Percentiles rank a stretch among this genome's conserved stretches.
Evolutionary conservation across 169 alveolate genomes (phyloP).

Genomic region (Cyclospora cayetanensis): DNA sequence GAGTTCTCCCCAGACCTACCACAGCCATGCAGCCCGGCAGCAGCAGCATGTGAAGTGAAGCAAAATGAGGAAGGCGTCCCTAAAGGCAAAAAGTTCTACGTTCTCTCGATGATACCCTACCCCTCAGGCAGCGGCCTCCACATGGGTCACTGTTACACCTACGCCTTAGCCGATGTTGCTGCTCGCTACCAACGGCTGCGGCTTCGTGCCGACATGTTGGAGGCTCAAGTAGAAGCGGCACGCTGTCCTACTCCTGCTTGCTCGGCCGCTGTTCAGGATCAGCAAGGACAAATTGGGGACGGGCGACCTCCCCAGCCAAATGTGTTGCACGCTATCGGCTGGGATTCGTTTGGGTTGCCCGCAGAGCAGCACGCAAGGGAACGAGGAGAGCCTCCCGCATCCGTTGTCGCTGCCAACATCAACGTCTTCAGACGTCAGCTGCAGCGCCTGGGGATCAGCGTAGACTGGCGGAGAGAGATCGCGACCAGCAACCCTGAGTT

Average conservation of each 20-base stretch:
- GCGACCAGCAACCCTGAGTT: slow-evolving; percentile 87
- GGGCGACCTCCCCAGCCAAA: slow-evolving; percentile 78
- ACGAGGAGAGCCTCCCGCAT: slow-evolving; percentile 79
- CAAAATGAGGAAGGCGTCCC: background rate
- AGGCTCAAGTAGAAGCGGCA: background rate
- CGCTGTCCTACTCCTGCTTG: no score
- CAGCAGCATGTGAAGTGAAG: background rate
- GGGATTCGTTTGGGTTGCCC: slow-evolving; percentile 95
- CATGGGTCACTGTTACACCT: slow-evolving; percentile 93
- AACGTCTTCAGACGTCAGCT: slow-evolving; percentile 85
- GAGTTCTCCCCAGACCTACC: slow-evolving; percentile 63
- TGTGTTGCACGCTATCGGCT: slow-evolving; percentile 94
- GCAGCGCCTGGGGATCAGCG: slow-evolving; percentile 86
- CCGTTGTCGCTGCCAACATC: slow-evolving; percentile 84
- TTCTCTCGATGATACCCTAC: slow-evolving; percentile 92
- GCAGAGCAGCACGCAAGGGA: slow-evolving; percentile 92
- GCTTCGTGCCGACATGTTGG: background rate
- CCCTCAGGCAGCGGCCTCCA: slow-evolving; percentile 93
- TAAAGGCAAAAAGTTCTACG: slow-evolving; percentile 79
- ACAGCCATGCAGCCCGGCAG: background rate
- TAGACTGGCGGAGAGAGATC: slow-evolving; percentile 91
- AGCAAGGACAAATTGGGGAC: slow-evolving; percentile 45
- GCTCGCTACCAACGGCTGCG: slow-evolving; percentile 88
- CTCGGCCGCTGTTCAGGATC: slow-evolving; percentile 5
- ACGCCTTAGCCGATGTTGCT: slow-evolving; percentile 89